Evolutionary conservation across 164 flowering plant genomes (phyloP), one percentile per base, ranked within the genome.

Genomic region (Annona cherimola): DNA sequence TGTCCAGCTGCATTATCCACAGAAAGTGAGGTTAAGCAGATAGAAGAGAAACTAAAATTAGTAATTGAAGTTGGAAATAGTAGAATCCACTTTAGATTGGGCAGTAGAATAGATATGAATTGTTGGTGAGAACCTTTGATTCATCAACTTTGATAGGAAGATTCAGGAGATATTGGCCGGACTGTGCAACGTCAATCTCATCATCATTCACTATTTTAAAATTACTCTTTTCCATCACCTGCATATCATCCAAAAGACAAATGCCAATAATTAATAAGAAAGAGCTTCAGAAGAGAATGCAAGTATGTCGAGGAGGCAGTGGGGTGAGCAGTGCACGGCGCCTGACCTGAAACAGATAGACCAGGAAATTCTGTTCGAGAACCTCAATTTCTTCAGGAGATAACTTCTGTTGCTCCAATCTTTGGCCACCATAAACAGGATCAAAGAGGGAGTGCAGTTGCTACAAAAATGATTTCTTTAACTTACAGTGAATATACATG

Each of bases 141-240:
- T 93, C 97, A 82, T 96, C 92, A 42, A 93, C 98, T n/a, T 79
- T 72, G 71, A 96, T 93, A 5, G 98, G 99, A 82, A 96, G 98
- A 87, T 96, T 90, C 50, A 93, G 76, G 72, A 88, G 99, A 80
- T 96, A 96, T 72, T 96, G 99, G 64, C 96, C 99, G 5, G 89
- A 84, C 57, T 73, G 89, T 71, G 99, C 99, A 82, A 93, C 81
- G 1, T 90, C 94, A 75, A 92, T 84, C 81, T 92, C 98, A 2
- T 94, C 95, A 55, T 89, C 82, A n/a, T 84, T 84, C 45, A 89
- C 80, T 80, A 94, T 76, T 81, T 92, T 91, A 74, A 92, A 94
- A 76, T 94, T 92, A 83, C 98, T 92, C 84, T 92, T 89, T 4
- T 88, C 87, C 97, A 94, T 92, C 16, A 94, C 89, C 98, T 94